Evolutionary conservation across 2,329 filamentous ascomycete species (phyloP).

Genomic region (Hymenoscyphus scutula): DNA sequence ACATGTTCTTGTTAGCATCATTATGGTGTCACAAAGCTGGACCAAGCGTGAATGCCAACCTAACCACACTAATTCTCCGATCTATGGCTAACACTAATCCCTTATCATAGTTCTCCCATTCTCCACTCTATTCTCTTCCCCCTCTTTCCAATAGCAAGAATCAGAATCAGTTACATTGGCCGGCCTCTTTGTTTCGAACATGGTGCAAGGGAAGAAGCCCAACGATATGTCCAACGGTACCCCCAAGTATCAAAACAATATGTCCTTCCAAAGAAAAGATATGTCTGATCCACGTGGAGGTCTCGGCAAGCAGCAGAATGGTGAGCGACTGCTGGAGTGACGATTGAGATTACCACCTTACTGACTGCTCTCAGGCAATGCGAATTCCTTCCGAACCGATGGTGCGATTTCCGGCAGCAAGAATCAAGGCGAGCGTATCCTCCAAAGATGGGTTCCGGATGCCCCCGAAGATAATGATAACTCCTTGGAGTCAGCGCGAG

Average conservation of each 20-base stretch:
- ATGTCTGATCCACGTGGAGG: conserved; percentile 49
- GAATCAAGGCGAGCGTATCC: conserved; percentile 65
- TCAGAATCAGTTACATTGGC: conserved; percentile 9
- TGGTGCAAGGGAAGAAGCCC: conserved; percentile 53
- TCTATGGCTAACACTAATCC: not conserved
- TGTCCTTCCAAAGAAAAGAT: conserved; percentile 62
- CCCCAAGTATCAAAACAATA: conserved; percentile 46
- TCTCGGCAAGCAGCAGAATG: conserved; percentile 51
- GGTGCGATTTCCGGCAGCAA: conserved; percentile 78
- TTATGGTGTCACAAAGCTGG: conserved; percentile 9
- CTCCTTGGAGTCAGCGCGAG: conserved; percentile 57
- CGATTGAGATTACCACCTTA: conserved; percentile 2
- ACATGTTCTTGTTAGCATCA: not conserved
- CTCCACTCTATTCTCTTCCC: not conserved
- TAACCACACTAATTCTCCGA: not conserved
- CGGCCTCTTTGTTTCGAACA: conserved; percentile 44
- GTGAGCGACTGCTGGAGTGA: conserved; percentile 41
- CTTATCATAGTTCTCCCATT: not conserved
- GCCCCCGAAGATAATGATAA: conserved; percentile 61
- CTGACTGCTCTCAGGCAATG: conserved; percentile 52
- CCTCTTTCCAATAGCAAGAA: conserved; percentile 4
- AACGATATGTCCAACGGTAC: conserved; percentile 44
- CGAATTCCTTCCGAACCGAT: conserved; percentile 78
- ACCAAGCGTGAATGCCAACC: not conserved
- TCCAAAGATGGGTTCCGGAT: conserved; percentile 81